Evolutionary conservation across 495 filamentous ascomycete genomes (phyloP).

Genomic region (Durotheca rogersii): DNA sequence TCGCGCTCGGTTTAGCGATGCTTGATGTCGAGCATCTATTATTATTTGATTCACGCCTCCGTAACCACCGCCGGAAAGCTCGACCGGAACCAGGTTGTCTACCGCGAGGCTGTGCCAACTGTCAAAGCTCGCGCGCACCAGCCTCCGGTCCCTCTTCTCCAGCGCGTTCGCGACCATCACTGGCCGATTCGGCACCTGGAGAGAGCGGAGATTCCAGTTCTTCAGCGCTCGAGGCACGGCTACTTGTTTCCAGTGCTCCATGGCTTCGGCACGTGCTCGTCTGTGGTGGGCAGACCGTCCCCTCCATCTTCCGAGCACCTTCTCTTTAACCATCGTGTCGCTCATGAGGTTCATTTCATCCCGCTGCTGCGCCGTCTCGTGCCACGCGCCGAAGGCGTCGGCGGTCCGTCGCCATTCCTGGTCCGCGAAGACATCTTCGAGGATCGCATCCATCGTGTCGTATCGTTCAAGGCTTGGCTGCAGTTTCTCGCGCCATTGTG

Average conservation of each 20-base stretch:
- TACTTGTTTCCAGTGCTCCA: conserved; percentile 29
- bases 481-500: conserved; percentile 32
- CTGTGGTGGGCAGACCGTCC: conserved; percentile 16
- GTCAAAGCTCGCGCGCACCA: conserved; percentile 58
- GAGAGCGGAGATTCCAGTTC: conserved; percentile 48
- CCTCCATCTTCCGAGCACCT: conserved; percentile 31
- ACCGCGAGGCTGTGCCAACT: conserved; percentile 57
- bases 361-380: conserved; percentile 36
- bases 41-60: conserved; percentile 30
- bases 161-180: conserved; percentile 39
- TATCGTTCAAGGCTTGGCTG: conserved; percentile 29
- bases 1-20: conserved; percentile 21
- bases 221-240: conserved; percentile 57
- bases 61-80: conserved; percentile 28
- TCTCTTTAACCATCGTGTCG: conserved; percentile 42
- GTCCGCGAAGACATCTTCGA: conserved; percentile 24
- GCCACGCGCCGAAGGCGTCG: conserved; percentile 49
- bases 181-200: conserved; percentile 37
- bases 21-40: conserved; percentile 30
- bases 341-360: conserved; percentile 16
- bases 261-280: conserved; percentile 23
- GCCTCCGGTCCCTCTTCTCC: conserved; percentile 51
- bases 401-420: conserved; percentile 24
- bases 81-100: conserved; percentile 38
- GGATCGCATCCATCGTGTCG: conserved; percentile 20